Evolutionary conservation across 768 basidiomycete species (phyloP).

Genomic region (Suillus variegatus): DNA sequence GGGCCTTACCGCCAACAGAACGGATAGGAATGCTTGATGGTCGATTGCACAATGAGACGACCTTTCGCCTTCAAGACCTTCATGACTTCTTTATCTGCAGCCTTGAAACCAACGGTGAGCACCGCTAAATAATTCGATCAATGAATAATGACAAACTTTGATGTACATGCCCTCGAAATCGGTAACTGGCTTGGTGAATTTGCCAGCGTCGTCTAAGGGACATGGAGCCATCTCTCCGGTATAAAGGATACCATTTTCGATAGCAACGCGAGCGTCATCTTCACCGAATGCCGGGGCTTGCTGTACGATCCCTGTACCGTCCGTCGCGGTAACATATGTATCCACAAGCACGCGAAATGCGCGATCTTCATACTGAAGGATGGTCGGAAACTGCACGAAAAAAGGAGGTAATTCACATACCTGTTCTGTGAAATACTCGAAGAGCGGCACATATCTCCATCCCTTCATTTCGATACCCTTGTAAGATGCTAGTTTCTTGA

Average conservation of each 20-base stretch:
- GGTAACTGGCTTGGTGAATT: conserved; percentile 85
- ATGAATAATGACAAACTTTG: conserved; percentile 57
- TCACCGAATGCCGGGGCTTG: conserved; percentile 99
- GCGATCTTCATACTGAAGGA: conserved; percentile 77
- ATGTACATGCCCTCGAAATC: conserved; percentile 89
- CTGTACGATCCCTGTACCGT: conserved; percentile 98
- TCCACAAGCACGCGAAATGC: conserved; percentile 91
- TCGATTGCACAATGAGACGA: conserved; percentile 84
- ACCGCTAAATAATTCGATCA: not conserved
- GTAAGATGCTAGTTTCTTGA: conserved; percentile 86
- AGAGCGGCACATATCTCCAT: conserved; percentile 93
- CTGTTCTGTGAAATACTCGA: conserved; percentile 96
- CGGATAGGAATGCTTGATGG: conserved; percentile 89
- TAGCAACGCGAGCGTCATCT: conserved; percentile 94
- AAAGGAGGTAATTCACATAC: conserved; percentile 40
- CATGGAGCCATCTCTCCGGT: conserved; percentile 95
- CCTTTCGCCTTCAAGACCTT: conserved; percentile 87
- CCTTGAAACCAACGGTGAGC: conserved; percentile 42
- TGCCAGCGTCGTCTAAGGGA: conserved; percentile 88
- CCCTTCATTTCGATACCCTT: conserved; percentile 93
- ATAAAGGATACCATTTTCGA: conserved; percentile 79
- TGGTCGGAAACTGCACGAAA: not conserved
- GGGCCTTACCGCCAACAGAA: conserved; percentile 87
- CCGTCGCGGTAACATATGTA: conserved; percentile 88
- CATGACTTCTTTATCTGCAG: conserved; percentile 93